Conservation (phyloP, 2,329 filamentous ascomycete genomes). For the Rachicladosporium sp. region DNA sequence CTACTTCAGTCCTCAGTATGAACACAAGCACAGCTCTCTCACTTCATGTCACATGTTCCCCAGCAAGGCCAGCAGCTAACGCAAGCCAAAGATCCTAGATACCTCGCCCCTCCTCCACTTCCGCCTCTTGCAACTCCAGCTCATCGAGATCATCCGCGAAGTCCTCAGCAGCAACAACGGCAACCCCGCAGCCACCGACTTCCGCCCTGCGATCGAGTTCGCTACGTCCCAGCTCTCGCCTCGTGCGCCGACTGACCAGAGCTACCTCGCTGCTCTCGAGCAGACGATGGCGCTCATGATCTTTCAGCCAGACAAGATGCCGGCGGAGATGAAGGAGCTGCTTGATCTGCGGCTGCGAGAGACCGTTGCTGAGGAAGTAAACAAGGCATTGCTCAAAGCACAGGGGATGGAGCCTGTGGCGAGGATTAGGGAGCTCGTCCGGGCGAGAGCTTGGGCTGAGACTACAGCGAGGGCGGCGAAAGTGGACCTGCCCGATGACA, state of each 20-base stretch:
- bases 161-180: constrained; percentile 45
- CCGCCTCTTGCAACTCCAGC: constrained; percentile 73
- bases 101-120: constrained; percentile 75
- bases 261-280: constrained; percentile 79
- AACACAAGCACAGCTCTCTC: constrained; percentile 34
- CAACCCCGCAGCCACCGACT: constrained; percentile 53
- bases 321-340: constrained; percentile 61
- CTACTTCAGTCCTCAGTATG: constrained; percentile 80
- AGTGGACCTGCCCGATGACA: constrained; percentile 27
- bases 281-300: constrained; percentile 86
- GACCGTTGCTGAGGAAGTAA: constrained; percentile 77
- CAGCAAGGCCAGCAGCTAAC: constrained; percentile 5
- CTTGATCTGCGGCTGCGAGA: constrained; percentile 68
- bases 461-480: constrained; percentile 38
- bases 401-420: constrained; percentile 66
- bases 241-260: constrained; percentile 65
- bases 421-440: constrained; percentile 68
- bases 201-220: constrained; percentile 70
- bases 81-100: constrained; percentile 64
- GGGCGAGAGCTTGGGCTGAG: constrained; percentile 78
- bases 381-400: constrained; percentile 69
- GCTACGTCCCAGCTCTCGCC: constrained; percentile 79
- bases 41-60: neutral
- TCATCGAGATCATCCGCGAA: constrained; percentile 80
- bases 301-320: constrained; percentile 69